A percentile compares a stretch with the other conserved stretches of the same genome.
Evolutionary conservation across 2,329 filamentous ascomycete species (phyloP).

Genomic region (Nothophaeocryptopus gaeumannii): DNA sequence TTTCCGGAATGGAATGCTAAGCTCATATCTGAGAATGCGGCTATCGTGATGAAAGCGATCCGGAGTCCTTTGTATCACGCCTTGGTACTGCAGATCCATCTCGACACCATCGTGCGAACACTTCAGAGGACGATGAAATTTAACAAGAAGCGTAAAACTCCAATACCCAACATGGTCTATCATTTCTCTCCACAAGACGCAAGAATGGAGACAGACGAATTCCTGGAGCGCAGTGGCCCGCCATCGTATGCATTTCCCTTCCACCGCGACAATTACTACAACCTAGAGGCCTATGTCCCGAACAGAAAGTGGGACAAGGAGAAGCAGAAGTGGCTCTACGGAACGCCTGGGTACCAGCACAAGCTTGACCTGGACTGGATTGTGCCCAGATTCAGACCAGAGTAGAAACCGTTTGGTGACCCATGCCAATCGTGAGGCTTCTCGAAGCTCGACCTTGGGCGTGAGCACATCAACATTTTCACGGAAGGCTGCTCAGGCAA

Average conservation of each 20-base stretch:
- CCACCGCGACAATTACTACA: slow-evolving; percentile 58
- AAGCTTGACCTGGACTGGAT: slow-evolving; percentile 40
- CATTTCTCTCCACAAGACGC: slow-evolving; percentile 48
- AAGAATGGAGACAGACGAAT: slow-evolving; percentile 48
- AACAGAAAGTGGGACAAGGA: slow-evolving; percentile 54
- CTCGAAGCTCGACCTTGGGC: too few species aligned
- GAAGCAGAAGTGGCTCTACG: slow-evolving; percentile 51
- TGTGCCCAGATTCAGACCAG: slow-evolving; percentile 8
- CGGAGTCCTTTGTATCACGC: slow-evolving; percentile 52
- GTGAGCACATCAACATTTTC: too few species aligned
- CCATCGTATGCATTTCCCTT: slow-evolving; percentile 54
- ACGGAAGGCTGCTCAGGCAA: too few species aligned
- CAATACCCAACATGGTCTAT: slow-evolving; percentile 36
- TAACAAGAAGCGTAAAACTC: slow-evolving; percentile 12
- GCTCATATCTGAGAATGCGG: slow-evolving; percentile 45
- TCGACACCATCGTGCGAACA: slow-evolving; percentile 47
- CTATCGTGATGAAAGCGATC: slow-evolving; percentile 48
- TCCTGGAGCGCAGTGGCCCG: slow-evolving; percentile 52
- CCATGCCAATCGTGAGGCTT: too few species aligned
- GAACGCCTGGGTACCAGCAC: slow-evolving; percentile 34
- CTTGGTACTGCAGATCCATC: slow-evolving; percentile 48
- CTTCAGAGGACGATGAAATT: slow-evolving; percentile 40
- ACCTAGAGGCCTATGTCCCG: slow-evolving; percentile 57
- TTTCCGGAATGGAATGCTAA: slow-evolving; percentile 50
- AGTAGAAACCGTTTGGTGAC: neutral